Conservation (phyloP, 1,284 basidiomycete genomes). For the Kalmanozyma brasiliensis region DNA sequence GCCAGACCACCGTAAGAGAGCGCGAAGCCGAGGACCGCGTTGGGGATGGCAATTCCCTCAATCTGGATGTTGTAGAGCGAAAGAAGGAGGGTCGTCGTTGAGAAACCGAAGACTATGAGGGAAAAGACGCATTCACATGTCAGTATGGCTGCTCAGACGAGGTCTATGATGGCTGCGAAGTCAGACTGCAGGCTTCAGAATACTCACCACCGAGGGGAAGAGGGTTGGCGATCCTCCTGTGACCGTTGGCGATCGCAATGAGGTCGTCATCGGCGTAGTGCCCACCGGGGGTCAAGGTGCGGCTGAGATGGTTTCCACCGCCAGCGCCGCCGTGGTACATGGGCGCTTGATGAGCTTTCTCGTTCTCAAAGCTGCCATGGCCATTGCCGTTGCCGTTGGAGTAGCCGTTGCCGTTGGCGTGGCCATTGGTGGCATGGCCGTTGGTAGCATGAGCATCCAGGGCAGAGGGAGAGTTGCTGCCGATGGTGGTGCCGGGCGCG, state of each 20-base stretch:
- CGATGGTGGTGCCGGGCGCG: slow-evolving; percentile 9
- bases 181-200: neutral
- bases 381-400: slow-evolving; percentile 8
- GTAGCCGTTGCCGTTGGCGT: slow-evolving; percentile 10
- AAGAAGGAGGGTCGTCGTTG: slow-evolving; percentile 46
- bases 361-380: slow-evolving; percentile 23
- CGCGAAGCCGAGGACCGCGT: slow-evolving; percentile 40
- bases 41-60: slow-evolving; percentile 39
- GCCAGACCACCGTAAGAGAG: slow-evolving; percentile 44
- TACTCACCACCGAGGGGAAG: slow-evolving; percentile 52
- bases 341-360: slow-evolving; percentile 38
- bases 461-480: slow-evolving; percentile 12
- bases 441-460: slow-evolving; percentile 2
- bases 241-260: slow-evolving; percentile 45
- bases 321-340: slow-evolving; percentile 31
- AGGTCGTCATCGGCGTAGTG: slow-evolving; percentile 53
- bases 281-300: slow-evolving; percentile 50
- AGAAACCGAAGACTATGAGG: slow-evolving; percentile 40
- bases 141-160: no score
- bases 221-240: slow-evolving; percentile 49
- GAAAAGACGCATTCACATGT: neutral
- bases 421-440: slow-evolving; percentile 8
- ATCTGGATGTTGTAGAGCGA: slow-evolving; percentile 53
- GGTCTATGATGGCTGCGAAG: no score
- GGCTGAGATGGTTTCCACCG: slow-evolving; percentile 10